phyloP scores from a whole-genome alignment of 352 stramenopile species.

The Halophytophthora batemanensis region DNA sequence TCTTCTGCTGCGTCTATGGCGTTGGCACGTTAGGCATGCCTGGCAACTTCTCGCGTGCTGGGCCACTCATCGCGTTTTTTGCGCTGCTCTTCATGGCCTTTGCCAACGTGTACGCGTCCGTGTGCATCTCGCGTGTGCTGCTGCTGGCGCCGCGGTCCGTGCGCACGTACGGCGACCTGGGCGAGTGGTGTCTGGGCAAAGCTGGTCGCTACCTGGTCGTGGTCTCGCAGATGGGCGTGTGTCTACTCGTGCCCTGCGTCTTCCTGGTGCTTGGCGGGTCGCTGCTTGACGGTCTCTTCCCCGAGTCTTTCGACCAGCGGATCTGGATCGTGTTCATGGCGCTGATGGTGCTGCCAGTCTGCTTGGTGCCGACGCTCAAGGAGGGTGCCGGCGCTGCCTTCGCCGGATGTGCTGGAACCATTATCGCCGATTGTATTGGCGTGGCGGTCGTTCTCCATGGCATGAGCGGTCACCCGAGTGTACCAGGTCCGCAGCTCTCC shows the following conservation, averaged over 20 bases:
- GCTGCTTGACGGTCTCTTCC: constrained; percentile 39
- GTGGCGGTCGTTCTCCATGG: constrained; percentile 30
- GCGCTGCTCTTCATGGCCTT: constrained; percentile 52
- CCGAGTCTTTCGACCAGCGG: constrained; percentile 28
- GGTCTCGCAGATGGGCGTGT: constrained; percentile 36
- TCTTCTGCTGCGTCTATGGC: constrained; percentile 53
- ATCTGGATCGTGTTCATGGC: constrained; percentile 59
- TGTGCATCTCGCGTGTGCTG: constrained; percentile 29
- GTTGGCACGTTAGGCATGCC: constrained; percentile 59
- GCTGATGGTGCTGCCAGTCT: constrained; percentile 35
- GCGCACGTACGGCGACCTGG: constrained; percentile 39
- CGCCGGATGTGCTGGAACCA: constrained; percentile 40
- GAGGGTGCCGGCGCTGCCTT: constrained; percentile 33
- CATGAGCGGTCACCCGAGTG: constrained; percentile 30
- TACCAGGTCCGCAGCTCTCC: constrained; percentile 29
- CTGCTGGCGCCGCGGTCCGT: constrained; percentile 32
- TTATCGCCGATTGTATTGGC: constrained; percentile 45
- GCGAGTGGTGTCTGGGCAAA: constrained; percentile 44
- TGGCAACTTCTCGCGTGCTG: constrained; percentile 45
- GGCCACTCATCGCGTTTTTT: constrained; percentile 23
- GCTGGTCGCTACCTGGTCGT: constrained; percentile 28
- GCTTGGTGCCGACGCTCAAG: constrained; percentile 46
- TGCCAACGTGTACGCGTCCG: constrained; percentile 45
- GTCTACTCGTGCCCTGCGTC: constrained; percentile 32
- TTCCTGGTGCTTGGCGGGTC: constrained; percentile 50